These are phyloP conservation scores for Phascolomyces articulosus DNA, from an alignment of 371 early-diverging fungal genomes.

Conservation along the genomic window DNA sequence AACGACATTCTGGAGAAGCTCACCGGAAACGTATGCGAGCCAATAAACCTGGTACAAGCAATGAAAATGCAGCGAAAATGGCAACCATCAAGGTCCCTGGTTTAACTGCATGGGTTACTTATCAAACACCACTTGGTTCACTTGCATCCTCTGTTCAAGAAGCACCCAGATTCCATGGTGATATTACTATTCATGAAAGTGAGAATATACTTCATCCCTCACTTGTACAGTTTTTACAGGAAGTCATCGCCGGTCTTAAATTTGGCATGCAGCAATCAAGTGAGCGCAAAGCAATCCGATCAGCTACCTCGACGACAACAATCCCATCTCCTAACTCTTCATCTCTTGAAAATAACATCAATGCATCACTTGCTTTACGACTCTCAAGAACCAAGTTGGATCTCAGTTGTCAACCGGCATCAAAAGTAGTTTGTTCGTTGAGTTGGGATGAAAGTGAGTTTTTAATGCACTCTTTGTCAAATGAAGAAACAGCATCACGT, in stretches of 20 bases:
- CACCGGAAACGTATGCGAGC: conserved; percentile 17
- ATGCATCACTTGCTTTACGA: conserved; percentile 53
- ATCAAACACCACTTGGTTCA: conserved; percentile 68
- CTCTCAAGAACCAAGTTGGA: conserved; percentile 72
- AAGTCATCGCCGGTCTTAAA: conserved; percentile 68
- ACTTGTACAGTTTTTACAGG: conserved; percentile 72
- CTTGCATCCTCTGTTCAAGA: conserved; percentile 36
- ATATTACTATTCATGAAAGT: conserved; percentile 75
- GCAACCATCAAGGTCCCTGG: conserved; percentile 72
- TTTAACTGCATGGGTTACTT: conserved; percentile 61
- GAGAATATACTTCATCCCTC: conserved; percentile 80
- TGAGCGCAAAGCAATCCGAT: conserved; percentile 39
- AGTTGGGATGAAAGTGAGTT: conserved; percentile 77
- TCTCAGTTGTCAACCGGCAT: conserved; percentile 77
- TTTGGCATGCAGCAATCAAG: conserved; percentile 61
- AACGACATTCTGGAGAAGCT: conserved; percentile 33
- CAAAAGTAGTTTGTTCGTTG: conserved; percentile 76
- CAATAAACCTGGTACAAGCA: conserved; percentile 3
- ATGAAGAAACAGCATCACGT: conserved; percentile 33
- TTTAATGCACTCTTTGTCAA: conserved; percentile 57
- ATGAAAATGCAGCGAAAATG: conserved; percentile 38
- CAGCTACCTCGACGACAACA: neutral
- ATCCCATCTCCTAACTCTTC: neutral
- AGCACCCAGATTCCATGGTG: conserved; percentile 63
- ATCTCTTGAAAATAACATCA: conserved; percentile 26